phyloP scores from a whole-genome alignment of 352 stramenopile genomes.

The Thalassiosira sp. region DNA sequence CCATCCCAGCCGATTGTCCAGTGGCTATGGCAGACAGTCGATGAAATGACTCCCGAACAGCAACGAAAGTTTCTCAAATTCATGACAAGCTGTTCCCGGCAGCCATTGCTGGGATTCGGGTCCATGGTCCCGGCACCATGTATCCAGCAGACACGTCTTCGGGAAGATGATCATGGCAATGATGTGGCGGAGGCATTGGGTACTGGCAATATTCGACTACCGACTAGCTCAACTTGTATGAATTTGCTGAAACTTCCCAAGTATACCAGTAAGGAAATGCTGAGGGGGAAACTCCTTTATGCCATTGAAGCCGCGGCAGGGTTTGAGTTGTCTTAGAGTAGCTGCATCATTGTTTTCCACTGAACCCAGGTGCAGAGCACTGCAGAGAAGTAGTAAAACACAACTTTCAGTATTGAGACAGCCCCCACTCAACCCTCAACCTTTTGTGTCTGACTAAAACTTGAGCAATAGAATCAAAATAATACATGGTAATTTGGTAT shows the following conservation, averaged over 20 bases:
- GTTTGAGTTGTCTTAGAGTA: conserved; percentile 92
- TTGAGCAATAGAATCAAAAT: no score
- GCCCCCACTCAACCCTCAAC: no score
- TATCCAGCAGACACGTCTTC: conserved; percentile 85
- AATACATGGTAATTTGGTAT: no score
- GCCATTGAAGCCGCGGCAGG: conserved; percentile 92
- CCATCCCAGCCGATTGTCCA: conserved; percentile 83
- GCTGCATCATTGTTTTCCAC: no score
- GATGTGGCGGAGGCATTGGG: conserved; percentile 51
- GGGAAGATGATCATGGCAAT: conserved; percentile 80
- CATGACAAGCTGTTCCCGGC: conserved; percentile 92
- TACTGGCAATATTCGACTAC: conserved; percentile 78
- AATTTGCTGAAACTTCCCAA: conserved; percentile 97
- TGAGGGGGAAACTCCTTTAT: conserved; percentile 91
- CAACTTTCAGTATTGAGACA: no score
- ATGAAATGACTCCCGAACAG: conserved; percentile 86
- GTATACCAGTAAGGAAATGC: conserved; percentile 89
- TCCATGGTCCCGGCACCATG: conserved; percentile 90
- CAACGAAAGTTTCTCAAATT: conserved; percentile 93
- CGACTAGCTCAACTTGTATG: conserved; percentile 94
- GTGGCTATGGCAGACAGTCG: conserved; percentile 87
- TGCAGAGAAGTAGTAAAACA: no score
- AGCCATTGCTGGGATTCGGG: conserved; percentile 92
- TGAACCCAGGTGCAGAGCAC: no score
- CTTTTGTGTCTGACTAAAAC: no score